Percentiles rank a stretch among this genome's conserved stretches.
Evolutionary conservation across 2,329 filamentous ascomycete genomes (phyloP).

Genomic region (Aureobasidium sp.): DNA sequence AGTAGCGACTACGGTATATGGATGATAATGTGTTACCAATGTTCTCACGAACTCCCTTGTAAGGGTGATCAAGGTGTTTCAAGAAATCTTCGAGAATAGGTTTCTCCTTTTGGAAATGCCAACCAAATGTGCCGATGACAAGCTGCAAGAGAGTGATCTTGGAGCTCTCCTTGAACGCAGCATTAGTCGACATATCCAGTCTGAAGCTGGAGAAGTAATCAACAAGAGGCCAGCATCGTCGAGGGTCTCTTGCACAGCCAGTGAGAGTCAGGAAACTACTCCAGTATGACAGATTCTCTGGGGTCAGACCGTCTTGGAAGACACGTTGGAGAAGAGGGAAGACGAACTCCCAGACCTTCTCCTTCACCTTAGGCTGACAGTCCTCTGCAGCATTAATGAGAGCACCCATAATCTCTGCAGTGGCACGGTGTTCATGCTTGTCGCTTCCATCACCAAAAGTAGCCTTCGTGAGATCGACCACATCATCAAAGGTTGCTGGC

Average conservation of each 20-base stretch:
- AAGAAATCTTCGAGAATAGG: conserved; percentile 87
- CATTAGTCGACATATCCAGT: conserved; percentile 89
- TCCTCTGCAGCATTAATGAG: conserved; percentile 76
- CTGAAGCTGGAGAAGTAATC: conserved; percentile 78
- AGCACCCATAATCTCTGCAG: conserved; percentile 85
- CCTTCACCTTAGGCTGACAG: conserved; percentile 64
- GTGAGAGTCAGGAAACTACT: conserved; percentile 86
- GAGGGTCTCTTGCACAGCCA: conserved; percentile 80
- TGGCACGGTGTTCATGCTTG: conserved; percentile 95
- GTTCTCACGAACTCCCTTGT: conserved; percentile 92
- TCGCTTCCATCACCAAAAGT: conserved; percentile 91
- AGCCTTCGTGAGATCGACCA: conserved; percentile 69
- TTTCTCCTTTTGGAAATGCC: conserved; percentile 90
- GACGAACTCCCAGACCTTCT: conserved; percentile 78
- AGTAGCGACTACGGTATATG: conserved; percentile 85
- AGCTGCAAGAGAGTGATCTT: conserved; percentile 90
- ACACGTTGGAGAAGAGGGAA: conserved; percentile 82
- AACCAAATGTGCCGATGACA: conserved; percentile 77
- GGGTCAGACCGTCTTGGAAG: conserved; percentile 85
- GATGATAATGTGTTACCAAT: conserved; percentile 84
- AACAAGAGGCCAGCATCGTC: conserved; percentile 77
- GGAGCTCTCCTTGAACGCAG: conserved; percentile 96
- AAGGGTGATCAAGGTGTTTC: conserved; percentile 87
- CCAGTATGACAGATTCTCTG: conserved; percentile 94
- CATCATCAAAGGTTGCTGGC: conserved; percentile 72